Conservation (phyloP, 495 filamentous ascomycete species). For the Aspergillus haitiensis region DNA sequence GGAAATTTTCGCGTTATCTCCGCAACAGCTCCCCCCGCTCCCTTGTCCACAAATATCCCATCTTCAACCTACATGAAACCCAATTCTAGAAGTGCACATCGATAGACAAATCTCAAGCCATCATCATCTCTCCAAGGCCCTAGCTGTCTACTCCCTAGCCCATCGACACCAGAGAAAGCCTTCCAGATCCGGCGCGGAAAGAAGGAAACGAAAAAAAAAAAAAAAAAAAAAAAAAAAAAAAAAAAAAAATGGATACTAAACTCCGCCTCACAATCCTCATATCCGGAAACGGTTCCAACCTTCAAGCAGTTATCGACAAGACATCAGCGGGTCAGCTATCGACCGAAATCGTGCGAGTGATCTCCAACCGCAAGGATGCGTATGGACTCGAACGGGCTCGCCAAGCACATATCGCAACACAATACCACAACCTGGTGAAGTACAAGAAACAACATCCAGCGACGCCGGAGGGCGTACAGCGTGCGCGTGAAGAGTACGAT, state of each 20-base stretch:
- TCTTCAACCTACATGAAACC: too few relatives aligned
- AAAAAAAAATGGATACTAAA: constrained; percentile 31
- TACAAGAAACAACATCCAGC: constrained; percentile 56
- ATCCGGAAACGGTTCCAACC: constrained; percentile 81
- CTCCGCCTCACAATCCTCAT: constrained; percentile 64
- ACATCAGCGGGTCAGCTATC: constrained; percentile 54
- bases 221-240: constrained; percentile 4
- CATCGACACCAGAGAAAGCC: background rate
- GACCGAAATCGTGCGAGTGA: constrained; percentile 69
- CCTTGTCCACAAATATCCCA: too few relatives aligned
- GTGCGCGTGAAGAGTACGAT: constrained; percentile 71
- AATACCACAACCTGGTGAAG: constrained; percentile 82
- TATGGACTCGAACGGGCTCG: constrained; percentile 75
- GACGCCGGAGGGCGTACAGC: constrained; percentile 44
- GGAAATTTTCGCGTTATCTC: too few relatives aligned
- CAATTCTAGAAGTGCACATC: too few relatives aligned
- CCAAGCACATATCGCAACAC: constrained; percentile 69
- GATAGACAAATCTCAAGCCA: too few relatives aligned
- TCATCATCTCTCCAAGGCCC: too few relatives aligned
- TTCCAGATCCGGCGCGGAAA: constrained; percentile 1
- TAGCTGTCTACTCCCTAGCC: background rate
- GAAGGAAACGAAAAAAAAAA: background rate
- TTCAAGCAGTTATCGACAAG: constrained; percentile 87
- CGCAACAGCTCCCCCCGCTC: too few relatives aligned
- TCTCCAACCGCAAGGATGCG: constrained; percentile 80